Conservation (phyloP, 345 rosid genomes). For the Adansonia digitata region DNA sequence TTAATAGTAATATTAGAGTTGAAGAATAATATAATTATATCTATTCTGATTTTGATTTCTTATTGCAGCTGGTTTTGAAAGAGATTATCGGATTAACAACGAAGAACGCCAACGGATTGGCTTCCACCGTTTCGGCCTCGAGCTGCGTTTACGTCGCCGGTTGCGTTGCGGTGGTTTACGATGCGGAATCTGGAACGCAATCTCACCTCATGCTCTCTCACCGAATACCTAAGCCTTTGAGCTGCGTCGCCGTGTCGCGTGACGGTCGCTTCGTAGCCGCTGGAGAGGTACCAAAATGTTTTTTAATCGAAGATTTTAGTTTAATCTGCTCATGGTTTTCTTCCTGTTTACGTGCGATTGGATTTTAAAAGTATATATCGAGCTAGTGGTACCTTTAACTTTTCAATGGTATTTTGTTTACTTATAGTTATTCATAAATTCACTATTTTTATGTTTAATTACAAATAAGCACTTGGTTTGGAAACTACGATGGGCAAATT, state of each 20-base stretch:
- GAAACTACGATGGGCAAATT: not conserved
- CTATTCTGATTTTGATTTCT: not conserved
- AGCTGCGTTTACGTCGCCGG: conserved; percentile 69
- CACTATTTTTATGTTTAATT: not conserved
- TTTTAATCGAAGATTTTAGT: not conserved
- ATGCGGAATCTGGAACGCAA: conserved; percentile 46
- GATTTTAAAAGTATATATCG: not conserved
- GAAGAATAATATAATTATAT: not conserved
- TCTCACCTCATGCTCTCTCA: conserved; percentile 65
- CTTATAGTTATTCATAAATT: not conserved
- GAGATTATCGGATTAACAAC: conserved; percentile 68
- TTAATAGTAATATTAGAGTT: not conserved
- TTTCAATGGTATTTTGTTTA: not conserved
- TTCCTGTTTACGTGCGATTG: not conserved
- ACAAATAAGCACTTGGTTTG: not conserved
- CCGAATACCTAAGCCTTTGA: conserved; percentile 55
- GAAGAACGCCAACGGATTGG: conserved; percentile 60
- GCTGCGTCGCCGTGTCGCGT: conserved; percentile 54
- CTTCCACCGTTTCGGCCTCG: conserved; percentile 36
- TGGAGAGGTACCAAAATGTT: conserved; percentile 45
- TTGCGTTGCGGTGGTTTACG: conserved; percentile 63
- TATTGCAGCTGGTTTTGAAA: conserved; percentile 48
- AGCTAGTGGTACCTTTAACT: not conserved
- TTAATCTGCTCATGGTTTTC: not conserved
- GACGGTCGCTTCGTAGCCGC: conserved; percentile 74